Percentiles rank a stretch among this genome's conserved stretches.
Evolutionary conservation across 1,284 basidiomycete species (phyloP).

Genomic region (Tilletia walkeri): DNA sequence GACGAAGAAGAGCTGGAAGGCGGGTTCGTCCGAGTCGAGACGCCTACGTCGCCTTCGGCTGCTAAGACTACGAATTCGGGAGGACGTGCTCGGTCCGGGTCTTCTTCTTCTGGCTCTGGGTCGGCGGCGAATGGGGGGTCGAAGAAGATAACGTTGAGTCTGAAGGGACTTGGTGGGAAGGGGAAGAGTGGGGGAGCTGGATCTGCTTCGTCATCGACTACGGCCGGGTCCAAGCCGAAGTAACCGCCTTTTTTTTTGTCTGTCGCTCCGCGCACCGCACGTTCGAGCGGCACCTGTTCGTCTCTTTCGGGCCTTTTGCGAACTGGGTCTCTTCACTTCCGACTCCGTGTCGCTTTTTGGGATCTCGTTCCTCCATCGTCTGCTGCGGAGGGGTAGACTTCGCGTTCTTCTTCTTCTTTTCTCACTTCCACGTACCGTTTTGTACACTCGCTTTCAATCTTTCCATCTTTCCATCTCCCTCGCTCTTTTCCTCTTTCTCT

Average conservation of each 20-base stretch:
- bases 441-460: too few species aligned
- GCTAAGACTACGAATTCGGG: conserved; percentile 13
- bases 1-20: conserved; percentile 14
- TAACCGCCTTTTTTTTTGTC: background rate
- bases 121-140: background rate
- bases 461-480: too few species aligned
- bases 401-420: too few species aligned
- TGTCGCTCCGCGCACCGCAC: too few species aligned
- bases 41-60: background rate
- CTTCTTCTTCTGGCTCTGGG: background rate
- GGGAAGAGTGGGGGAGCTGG: background rate
- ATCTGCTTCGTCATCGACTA: background rate
- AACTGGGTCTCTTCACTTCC: too few species aligned
- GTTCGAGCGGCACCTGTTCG: too few species aligned
- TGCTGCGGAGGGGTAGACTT: too few species aligned
- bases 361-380: too few species aligned
- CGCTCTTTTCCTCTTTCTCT: too few species aligned
- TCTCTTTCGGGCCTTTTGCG: too few species aligned
- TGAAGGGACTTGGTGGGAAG: background rate
- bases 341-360: too few species aligned
- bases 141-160: conserved; percentile 4
- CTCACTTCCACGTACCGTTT: too few species aligned
- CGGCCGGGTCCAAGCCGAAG: background rate
- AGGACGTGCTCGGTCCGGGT: background rate
- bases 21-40: conserved; percentile 14